A percentile compares a stretch with the other conserved stretches of the same genome.
These are phyloP conservation scores for Hymenoscyphus linearis DNA, from an alignment of 2,329 filamentous ascomycete genomes.

Conservation along the genomic window DNA sequence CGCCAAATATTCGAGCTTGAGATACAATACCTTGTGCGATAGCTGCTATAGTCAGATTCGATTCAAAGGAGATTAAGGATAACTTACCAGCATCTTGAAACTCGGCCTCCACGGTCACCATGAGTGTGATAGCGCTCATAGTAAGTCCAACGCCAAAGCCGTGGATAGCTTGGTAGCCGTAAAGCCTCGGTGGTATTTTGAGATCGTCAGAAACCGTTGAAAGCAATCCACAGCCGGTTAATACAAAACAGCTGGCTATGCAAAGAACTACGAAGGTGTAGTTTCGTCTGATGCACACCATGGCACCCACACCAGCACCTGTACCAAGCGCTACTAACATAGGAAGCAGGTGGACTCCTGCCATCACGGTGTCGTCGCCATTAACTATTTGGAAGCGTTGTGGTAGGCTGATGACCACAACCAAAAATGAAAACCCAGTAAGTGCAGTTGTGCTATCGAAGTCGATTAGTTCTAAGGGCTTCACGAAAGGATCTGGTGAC, in stretches of 20 bases:
- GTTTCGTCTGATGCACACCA: conserved; percentile 1
- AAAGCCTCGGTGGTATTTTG: background rate
- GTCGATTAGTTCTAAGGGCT: background rate
- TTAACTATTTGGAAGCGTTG: conserved; percentile 8
- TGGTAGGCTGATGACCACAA: conserved; percentile 5
- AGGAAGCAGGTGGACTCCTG: conserved; percentile 4
- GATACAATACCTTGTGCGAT: conserved; percentile 35
- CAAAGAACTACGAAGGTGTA: background rate
- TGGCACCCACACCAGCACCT: background rate
- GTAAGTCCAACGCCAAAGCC: conserved; percentile 5
- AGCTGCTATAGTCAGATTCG: background rate
- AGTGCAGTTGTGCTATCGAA: background rate
- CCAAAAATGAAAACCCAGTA: conserved; percentile 4
- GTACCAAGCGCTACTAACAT: conserved; percentile 2
- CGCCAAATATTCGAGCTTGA: conserved; percentile 55
- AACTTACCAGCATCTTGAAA: conserved; percentile 6
- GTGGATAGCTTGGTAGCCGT: conserved; percentile 4
- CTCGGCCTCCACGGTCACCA: conserved; percentile 1
- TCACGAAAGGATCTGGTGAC: background rate
- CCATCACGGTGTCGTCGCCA: background rate
- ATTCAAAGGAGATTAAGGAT: background rate
- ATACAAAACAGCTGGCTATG: background rate
- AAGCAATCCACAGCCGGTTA: background rate
- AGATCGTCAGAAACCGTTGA: background rate
- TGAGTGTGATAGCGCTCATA: background rate